Conservation (phyloP, 2,329 filamentous ascomycete genomes). For the Tolypocladium paradoxum region DNA sequence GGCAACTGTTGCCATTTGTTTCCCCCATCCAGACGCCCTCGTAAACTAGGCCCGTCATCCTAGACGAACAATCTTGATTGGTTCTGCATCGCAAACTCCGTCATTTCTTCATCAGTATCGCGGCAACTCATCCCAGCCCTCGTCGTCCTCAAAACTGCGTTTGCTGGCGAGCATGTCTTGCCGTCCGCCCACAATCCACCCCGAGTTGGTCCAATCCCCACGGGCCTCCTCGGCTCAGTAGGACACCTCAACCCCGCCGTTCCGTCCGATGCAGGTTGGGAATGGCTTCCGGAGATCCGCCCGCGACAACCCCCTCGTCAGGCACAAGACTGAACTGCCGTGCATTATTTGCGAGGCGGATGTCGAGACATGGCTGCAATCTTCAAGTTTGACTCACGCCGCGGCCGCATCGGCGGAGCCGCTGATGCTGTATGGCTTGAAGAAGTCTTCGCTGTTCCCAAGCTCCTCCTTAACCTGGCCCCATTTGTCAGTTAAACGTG, state of each 20-base stretch:
- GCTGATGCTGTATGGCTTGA: slow-evolving; percentile 59
- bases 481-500: slow-evolving; percentile 8
- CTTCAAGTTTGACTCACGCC: slow-evolving; percentile 12
- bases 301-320: background rate
- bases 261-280: background rate
- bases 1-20: background rate
- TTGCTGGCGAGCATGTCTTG: background rate
- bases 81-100: background rate
- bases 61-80: background rate
- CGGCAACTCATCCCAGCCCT: background rate
- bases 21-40: background rate
- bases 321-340: background rate
- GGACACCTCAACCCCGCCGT: background rate
- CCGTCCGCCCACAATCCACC: background rate
- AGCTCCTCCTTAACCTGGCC: slow-evolving; percentile 85
- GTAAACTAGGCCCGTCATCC: background rate
- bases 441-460: slow-evolving; percentile 70
- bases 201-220: background rate
- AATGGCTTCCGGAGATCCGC: background rate
- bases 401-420: slow-evolving; percentile 24
- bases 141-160: background rate
- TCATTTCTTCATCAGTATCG: background rate
- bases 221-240: background rate
- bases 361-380: background rate
- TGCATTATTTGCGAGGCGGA: background rate